These are phyloP conservation scores for Fomitopsis palustris DNA, from an alignment of 1,284 basidiomycete species.

Conservation along the genomic window DNA sequence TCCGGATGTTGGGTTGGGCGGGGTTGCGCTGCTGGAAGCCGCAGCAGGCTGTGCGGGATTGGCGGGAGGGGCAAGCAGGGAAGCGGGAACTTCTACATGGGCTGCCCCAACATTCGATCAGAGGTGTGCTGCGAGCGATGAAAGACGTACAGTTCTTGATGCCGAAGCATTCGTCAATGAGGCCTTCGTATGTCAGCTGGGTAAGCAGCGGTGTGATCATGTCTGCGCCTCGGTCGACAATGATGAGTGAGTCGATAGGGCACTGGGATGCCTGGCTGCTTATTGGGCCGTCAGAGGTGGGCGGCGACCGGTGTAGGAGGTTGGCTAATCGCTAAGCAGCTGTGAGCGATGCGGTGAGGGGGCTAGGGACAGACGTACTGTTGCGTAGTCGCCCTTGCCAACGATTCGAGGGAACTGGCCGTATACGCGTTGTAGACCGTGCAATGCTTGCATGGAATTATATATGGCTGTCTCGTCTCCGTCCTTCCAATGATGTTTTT, in stretches of 20 bases:
- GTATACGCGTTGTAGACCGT: conserved; percentile 83
- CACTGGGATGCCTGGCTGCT: conserved; percentile 39
- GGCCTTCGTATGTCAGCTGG: conserved; percentile 95
- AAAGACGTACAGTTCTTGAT: conserved; percentile 79
- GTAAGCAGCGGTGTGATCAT: conserved; percentile 96
- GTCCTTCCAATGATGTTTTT: conserved; percentile 48
- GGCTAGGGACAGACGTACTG: conserved; percentile 47
- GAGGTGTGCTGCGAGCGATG: neutral
- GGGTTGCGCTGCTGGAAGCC: conserved; percentile 42
- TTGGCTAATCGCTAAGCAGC: conserved; percentile 66
- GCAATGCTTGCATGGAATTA: conserved; percentile 84
- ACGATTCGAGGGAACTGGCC: conserved; percentile 91
- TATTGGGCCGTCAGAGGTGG: conserved; percentile 32
- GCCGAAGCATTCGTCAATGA: conserved; percentile 92
- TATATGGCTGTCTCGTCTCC: conserved; percentile 92
- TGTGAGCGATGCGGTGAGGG: neutral
- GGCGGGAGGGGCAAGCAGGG: conserved; percentile 59
- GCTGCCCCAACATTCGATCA: conserved; percentile 43
- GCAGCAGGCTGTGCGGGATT: conserved; percentile 40
- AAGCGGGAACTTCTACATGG: conserved; percentile 87
- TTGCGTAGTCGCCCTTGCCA: conserved; percentile 91
- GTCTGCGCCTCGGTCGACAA: conserved; percentile 91
- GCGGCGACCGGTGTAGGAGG: conserved; percentile 63
- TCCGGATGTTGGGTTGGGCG: conserved; percentile 23
- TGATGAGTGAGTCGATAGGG: conserved; percentile 83